A percentile compares a stretch with the other conserved stretches of the same genome.
These are phyloP conservation scores for Tylopilus sp. DNA, from an alignment of 1,284 basidiomycete genomes.

Conservation along the genomic window DNA sequence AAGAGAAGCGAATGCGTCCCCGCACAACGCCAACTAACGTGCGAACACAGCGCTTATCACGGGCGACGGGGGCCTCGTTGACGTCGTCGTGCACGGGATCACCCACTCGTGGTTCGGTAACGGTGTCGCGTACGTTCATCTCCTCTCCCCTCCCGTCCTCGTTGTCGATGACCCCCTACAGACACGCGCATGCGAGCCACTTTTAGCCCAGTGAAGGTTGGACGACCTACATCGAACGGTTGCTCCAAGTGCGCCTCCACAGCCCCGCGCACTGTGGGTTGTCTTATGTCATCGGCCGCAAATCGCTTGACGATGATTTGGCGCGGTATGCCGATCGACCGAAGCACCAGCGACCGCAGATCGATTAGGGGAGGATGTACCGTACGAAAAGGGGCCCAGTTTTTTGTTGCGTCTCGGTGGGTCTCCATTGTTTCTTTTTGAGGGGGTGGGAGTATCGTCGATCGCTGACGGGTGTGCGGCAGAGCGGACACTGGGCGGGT, in stretches of 20 bases:
- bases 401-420: slow-evolving; percentile 65
- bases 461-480: no score
- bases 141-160: neutral
- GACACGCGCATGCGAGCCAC: slow-evolving; percentile 66
- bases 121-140: slow-evolving; percentile 63
- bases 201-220: slow-evolving; percentile 96
- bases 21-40: slow-evolving; percentile 6
- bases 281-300: slow-evolving; percentile 73
- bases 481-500: slow-evolving; percentile 83
- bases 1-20: slow-evolving; percentile 18
- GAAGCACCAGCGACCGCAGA: slow-evolving; percentile 82
- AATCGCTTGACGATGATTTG: slow-evolving; percentile 72
- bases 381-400: slow-evolving; percentile 77
- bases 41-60: slow-evolving; percentile 67
- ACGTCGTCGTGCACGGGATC: slow-evolving; percentile 80
- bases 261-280: slow-evolving; percentile 81
- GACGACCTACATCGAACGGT: slow-evolving; percentile 92
- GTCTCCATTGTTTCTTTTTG: slow-evolving; percentile 16
- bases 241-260: slow-evolving; percentile 74
- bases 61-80: slow-evolving; percentile 81
- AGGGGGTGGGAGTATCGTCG: no score
- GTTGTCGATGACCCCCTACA: slow-evolving; percentile 23
- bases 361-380: slow-evolving; percentile 76
- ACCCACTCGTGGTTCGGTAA: slow-evolving; percentile 88
- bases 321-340: slow-evolving; percentile 55